Evolutionary conservation across 371 early-diverging fungal species (phyloP).

Genomic region (Mortierella sp.): DNA sequence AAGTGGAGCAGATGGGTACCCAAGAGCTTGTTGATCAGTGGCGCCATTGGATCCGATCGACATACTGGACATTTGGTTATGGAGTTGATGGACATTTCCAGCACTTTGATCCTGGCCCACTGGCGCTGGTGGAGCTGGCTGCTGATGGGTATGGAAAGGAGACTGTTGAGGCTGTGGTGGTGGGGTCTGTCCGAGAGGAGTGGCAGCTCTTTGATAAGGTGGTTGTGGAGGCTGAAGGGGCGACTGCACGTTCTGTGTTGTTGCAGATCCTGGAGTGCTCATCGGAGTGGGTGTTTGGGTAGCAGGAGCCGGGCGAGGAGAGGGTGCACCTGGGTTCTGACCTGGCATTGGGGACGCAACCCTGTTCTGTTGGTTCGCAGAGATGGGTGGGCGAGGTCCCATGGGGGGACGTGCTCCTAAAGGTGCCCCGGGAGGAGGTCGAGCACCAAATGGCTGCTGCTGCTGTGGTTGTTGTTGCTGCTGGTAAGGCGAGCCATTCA

Average conservation of each 20-base stretch:
- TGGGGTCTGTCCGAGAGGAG: constrained; percentile 23
- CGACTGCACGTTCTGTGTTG: constrained; percentile 9
- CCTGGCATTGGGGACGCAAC: constrained; percentile 29
- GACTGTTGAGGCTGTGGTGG: constrained; percentile 19
- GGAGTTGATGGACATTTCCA: constrained; percentile 16
- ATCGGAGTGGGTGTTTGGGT: constrained; percentile 40
- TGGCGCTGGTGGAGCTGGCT: constrained; percentile 21
- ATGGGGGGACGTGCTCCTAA: constrained; percentile 32
- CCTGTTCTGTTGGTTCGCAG: constrained; percentile 34
- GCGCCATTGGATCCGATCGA: constrained; percentile 19
- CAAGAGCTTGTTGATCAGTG: constrained; percentile 20
- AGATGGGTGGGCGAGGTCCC: constrained; percentile 33
- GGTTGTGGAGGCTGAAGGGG: constrained; percentile 21
- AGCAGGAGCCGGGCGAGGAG: constrained; percentile 18
- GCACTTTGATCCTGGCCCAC: constrained; percentile 22
- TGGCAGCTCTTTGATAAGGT: constrained; percentile 19
- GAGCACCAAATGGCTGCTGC: constrained; percentile 28
- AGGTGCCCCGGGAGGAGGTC: constrained; percentile 43
- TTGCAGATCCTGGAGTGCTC: constrained; percentile 31
- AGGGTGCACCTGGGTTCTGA: constrained; percentile 16
- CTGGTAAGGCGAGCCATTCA: constrained; percentile 21
- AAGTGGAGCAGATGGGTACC: constrained; percentile 11
- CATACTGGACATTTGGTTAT: constrained; percentile 49
- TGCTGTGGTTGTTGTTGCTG: constrained; percentile 32
- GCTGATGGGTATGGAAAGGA: constrained; percentile 19